phyloP scores from a whole-genome alignment of 345 rosid species.

The Pelargonium nanum region DNA sequence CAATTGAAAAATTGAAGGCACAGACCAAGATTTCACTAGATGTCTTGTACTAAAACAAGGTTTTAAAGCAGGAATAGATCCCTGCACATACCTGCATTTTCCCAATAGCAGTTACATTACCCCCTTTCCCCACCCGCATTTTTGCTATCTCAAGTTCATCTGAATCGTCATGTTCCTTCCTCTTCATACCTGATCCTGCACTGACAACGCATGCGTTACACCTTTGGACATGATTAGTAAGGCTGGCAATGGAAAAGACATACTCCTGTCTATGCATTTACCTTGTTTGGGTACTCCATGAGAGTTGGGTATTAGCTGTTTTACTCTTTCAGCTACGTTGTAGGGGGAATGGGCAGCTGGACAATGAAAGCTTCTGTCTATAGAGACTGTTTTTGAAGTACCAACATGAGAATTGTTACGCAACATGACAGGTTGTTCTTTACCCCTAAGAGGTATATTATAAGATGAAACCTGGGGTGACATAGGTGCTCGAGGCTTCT shows the following conservation, averaged over 20 bases:
- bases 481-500: constrained; percentile 28
- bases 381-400: constrained; percentile 19
- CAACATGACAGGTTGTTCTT: constrained; percentile 20
- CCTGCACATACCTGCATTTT: constrained; percentile 30
- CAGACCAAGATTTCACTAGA: neutral
- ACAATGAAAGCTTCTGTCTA: constrained; percentile 18
- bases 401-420: constrained; percentile 16
- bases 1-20: no score
- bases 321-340: no score
- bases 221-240: neutral
- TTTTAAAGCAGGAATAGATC: neutral
- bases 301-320: constrained; percentile 6
- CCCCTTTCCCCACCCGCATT: constrained; percentile 21
- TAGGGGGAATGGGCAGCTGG: no score
- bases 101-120: constrained; percentile 11
- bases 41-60: neutral
- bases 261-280: constrained; percentile 18
- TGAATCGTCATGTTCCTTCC: constrained; percentile 34
- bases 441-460: constrained; percentile 15
- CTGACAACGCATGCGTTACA: constrained; percentile 17
- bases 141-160: constrained; percentile 23
- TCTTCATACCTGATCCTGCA: constrained; percentile 37
- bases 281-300: constrained; percentile 23
- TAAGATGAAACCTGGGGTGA: constrained; percentile 15
- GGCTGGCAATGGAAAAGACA: neutral